These are phyloP conservation scores for Sporothrix protearum DNA, from an alignment of 2,329 filamentous ascomycete genomes.

Conservation along the genomic window DNA sequence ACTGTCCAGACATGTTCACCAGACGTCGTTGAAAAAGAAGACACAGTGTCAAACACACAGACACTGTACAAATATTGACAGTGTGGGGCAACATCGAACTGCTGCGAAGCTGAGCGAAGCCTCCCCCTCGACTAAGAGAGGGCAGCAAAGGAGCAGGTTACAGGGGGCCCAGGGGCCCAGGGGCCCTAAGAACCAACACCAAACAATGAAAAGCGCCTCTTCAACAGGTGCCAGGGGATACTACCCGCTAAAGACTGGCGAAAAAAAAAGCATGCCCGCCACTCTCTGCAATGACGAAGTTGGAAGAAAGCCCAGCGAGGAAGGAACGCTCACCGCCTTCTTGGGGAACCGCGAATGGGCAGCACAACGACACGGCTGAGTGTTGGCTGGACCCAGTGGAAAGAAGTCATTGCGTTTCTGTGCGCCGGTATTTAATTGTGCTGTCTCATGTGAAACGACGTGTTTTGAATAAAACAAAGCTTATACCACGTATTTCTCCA, in stretches of 20 bases:
- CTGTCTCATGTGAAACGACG: not conserved
- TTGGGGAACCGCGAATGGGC: not conserved
- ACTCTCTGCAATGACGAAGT: not conserved
- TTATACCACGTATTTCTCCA: no score
- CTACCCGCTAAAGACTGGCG: constrained; percentile 14
- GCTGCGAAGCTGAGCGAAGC: not conserved
- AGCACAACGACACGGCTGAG: not conserved
- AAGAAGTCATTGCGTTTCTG: not conserved
- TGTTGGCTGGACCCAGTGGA: not conserved
- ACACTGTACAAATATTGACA: not conserved
- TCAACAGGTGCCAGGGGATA: not conserved
- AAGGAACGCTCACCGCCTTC: constrained; percentile 3
- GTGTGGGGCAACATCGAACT: not conserved
- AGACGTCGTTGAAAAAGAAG: not conserved
- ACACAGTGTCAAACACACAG: not conserved
- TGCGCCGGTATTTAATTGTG: not conserved
- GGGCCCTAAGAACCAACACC: not conserved
- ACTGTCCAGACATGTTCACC: not conserved
- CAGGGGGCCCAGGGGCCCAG: not conserved
- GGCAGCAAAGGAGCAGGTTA: not conserved
- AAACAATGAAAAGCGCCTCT: not conserved
- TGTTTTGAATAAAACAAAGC: not conserved
- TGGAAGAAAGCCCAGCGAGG: not conserved
- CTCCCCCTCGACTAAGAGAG: not conserved
- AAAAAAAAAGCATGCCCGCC: constrained; percentile 9